These are phyloP conservation scores for Grammothele lineata DNA, from an alignment of 768 basidiomycete genomes.

Conservation along the genomic window DNA sequence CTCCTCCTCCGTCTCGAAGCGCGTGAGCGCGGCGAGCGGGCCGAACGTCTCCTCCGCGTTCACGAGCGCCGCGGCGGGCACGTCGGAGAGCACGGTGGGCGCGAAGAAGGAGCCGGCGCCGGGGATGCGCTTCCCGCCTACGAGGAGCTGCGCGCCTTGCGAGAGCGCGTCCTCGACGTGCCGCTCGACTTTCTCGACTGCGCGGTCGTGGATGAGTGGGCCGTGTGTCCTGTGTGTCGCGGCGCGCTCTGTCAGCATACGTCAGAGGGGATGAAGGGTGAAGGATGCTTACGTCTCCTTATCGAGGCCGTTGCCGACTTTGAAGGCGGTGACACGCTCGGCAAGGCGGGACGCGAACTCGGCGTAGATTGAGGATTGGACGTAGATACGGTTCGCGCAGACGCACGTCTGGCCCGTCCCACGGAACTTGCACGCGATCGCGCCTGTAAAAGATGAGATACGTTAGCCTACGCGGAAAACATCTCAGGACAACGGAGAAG, in stretches of 20 bases:
- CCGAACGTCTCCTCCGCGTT: conserved; percentile 93
- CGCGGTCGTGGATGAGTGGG: conserved; percentile 85
- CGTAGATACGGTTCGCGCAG: conserved; percentile 89
- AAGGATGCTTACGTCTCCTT: conserved; percentile 54
- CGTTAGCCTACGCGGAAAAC: no score
- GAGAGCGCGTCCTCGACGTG: conserved; percentile 88
- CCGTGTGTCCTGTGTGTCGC: conserved; percentile 74
- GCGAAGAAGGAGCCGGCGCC: conserved; percentile 66
- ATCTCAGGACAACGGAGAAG: no score
- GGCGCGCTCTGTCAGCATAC: neutral
- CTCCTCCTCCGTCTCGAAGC: conserved; percentile 93
- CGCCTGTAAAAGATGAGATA: conserved; percentile 39
- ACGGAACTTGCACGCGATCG: conserved; percentile 77
- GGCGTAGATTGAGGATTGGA: conserved; percentile 88
- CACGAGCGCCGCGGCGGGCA: conserved; percentile 61
- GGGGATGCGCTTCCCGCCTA: conserved; percentile 76
- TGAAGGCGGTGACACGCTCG: conserved; percentile 77
- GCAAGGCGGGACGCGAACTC: conserved; percentile 87
- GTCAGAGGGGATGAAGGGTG: neutral
- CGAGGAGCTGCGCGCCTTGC: conserved; percentile 81
- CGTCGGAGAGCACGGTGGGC: conserved; percentile 88
- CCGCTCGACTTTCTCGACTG: conserved; percentile 76
- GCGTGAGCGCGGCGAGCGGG: conserved; percentile 79
- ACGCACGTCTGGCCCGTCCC: conserved; percentile 80
- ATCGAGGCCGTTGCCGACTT: conserved; percentile 85